Evolutionary conservation across 108 stramenopile species (phyloP).

Genomic region (Pinguiococcus pyrenoidosus): DNA sequence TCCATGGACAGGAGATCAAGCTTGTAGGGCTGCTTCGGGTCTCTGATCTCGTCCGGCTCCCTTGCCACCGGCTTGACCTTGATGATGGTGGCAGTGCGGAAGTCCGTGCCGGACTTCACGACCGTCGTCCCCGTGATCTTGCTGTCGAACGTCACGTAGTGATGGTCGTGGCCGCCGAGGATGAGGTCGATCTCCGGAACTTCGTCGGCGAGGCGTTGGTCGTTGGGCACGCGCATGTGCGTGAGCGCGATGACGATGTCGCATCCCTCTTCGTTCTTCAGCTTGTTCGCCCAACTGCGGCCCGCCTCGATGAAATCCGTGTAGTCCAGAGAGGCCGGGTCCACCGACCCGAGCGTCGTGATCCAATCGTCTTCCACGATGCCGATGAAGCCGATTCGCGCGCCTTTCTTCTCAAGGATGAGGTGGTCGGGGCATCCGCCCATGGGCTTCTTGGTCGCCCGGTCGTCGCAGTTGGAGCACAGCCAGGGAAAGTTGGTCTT

Average conservation of each 20-base stretch:
- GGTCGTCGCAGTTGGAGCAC: conserved; percentile 21
- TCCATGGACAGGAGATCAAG: no score
- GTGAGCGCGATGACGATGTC: conserved; percentile 19
- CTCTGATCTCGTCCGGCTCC: no score
- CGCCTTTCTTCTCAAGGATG: neutral
- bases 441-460: neutral
- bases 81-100: no score
- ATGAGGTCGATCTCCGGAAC: conserved; percentile 32
- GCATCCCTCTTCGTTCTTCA: neutral
- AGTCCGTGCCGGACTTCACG: conserved; percentile 43
- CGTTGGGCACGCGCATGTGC: conserved; percentile 49
- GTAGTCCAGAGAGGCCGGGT: conserved; percentile 20
- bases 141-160: conserved; percentile 23
- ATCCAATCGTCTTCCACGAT: conserved; percentile 32
- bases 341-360: conserved; percentile 21
- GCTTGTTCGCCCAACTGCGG: conserved; percentile 2
- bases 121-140: conserved; percentile 18
- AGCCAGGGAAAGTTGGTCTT: conserved; percentile 36
- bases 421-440: neutral
- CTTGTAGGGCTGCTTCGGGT: no score
- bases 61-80: no score
- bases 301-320: conserved; percentile 21
- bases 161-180: conserved; percentile 46
- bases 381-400: conserved; percentile 19
- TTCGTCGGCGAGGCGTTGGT: conserved; percentile 28